Percentiles rank a stretch among this genome's conserved stretches.
Evolutionary conservation across 306 rosid genomes (phyloP).

Genomic region (Senna tora): DNA sequence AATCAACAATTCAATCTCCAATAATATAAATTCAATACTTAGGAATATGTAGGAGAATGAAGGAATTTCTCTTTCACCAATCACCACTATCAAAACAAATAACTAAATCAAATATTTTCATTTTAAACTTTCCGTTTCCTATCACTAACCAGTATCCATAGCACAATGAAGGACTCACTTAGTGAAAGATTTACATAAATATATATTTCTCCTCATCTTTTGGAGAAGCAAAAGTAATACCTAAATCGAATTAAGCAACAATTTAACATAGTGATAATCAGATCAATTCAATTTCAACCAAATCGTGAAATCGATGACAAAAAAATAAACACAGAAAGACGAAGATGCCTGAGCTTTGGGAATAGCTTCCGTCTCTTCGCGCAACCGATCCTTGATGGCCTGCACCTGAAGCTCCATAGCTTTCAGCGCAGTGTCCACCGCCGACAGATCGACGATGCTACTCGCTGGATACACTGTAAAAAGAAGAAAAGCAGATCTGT

Average conservation of each 20-base stretch:
- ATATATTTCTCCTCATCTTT: background rate
- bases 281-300: background rate
- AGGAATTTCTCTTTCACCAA: background rate
- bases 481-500: background rate
- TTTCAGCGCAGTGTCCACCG: constrained; percentile 69
- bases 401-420: constrained; percentile 91
- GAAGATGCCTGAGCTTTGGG: constrained; percentile 76
- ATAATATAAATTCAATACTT: background rate
- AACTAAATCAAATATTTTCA: background rate
- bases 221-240: constrained; percentile 6
- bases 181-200: constrained; percentile 11
- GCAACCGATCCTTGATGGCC: constrained; percentile 76
- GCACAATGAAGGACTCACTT: background rate
- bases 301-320: too few species aligned
- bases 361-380: constrained; percentile 80
- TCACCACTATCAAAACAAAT: background rate
- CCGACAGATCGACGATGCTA: constrained; percentile 71
- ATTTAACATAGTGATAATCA: background rate
- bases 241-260: constrained; percentile 1
- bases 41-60: background rate
- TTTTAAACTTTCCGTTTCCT: background rate
- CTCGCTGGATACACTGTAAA: constrained; percentile 78
- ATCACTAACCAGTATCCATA: constrained; percentile 4
- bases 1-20: background rate
- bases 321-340: background rate